Base-by-base conservation (phyloP, 1,284 basidiomycete species). In the Exsudoporus floridanus region DNA sequence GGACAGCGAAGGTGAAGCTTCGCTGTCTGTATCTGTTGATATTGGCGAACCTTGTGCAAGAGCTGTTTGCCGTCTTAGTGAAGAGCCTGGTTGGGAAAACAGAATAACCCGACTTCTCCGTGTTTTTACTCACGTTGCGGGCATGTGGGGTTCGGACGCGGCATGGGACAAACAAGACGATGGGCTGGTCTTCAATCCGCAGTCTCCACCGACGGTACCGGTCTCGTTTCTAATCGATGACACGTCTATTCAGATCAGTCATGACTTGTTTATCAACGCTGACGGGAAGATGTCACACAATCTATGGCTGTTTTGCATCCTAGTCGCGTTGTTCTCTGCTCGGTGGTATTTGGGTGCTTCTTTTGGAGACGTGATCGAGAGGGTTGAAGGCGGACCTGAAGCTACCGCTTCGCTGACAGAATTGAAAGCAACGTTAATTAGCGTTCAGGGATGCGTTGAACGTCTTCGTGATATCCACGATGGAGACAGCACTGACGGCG, bases 241-340 rank as follows among this genome's bases (percentile, higher is more conserved):
- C 25, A 45, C 9, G 39, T 34, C 52, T 38, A 28, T 41, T 30
- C 48, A 48, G 52, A 35, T 54, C 46, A 38, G 39, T 7, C 54
- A 55, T 13, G 56, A 55, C 44, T 40, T 72, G 50, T 50, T 59
- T 28, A 48, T 72, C 47, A 64, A 71, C 39, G 36, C 58, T 19
- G 70, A 69, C 52, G 67, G 67, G 14, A 72, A 60, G 49, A 34
- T 69, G 47, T 69, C 70, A 6, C 70, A 72, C 50, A 40, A 53
- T 13, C 59, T 69, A 7, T 69, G 67, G 67, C 28, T 69, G 7
- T 57, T 67, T 28, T 68, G 70, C 53, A 34, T 58, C 44, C 47
- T 71, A 16, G 48, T 63, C 47, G 66, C 63, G 19, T 18, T 58
- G 49, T 62, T 58, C 49, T 53, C 59, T 41, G 44, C 45, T 38